Base-by-base conservation (phyloP, 441 rosid genomes). In the Corymbia calophylla region DNA sequence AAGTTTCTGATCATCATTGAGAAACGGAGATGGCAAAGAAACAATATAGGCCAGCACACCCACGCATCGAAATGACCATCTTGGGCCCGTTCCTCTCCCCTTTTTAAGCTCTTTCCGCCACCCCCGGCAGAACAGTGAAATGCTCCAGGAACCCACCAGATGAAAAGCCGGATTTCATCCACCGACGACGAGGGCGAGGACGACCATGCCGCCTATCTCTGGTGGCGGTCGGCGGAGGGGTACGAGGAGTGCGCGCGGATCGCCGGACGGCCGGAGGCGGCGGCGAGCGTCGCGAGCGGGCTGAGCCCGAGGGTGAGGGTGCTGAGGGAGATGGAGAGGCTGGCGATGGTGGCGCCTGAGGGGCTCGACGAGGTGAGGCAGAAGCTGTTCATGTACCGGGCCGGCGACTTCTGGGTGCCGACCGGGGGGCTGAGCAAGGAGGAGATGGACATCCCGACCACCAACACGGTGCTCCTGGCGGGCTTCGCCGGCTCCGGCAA, bases 371-470 rank as follows among this genome's bases (percentile, higher is more conserved):
- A 95, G 91, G 91, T 93, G 35, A 91, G 95, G 53, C 94, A 94
- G 90, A 94, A 93, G 94, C 91, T 94, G 32, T 88, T 91, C 31
- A 87, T 44, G 68, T 95, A 95, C 89, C 91, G 93, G 62, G 88
- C 95, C 5, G 97, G 96, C 29, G 97, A 95, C 89, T 94, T 92
- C 84, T 95, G 96, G 97, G 91, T 94, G 15, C 96, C 97, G 32
- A 91, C 94, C 0, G 97, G 95, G 49, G 96, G 97, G 8, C 60
- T 95, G n/a, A 89, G 58, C 51, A 94, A 92, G 91, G 95, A 93
- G 91, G 93, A 91, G 14, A 91, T 93, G 94, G 94, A 93, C 54
- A 94, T 95, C 88, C 96, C 96, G 6, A 90, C 94, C 3, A 90
- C 88, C 53, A 91, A 87, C 91, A 94, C 97, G 8, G 91, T 94